phyloP scores from a whole-genome alignment of 1,284 basidiomycete species.

The Trichosporon faecale region DNA sequence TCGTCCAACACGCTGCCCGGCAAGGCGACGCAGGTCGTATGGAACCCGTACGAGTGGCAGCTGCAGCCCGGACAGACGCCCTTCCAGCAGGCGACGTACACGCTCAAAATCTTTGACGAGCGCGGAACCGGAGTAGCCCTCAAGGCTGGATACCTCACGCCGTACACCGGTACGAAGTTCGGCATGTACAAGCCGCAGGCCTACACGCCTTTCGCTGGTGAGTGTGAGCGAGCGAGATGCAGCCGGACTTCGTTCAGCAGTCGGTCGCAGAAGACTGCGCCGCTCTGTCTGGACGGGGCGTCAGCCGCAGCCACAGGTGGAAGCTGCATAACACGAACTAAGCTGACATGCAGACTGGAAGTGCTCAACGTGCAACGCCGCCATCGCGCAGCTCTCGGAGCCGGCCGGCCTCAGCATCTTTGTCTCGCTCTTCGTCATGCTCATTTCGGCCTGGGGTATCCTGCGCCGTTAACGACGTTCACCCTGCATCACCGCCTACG shows the following conservation, averaged over 20 bases:
- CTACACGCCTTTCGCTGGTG: constrained; percentile 67
- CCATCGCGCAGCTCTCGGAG: constrained; percentile 55
- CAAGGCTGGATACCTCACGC: constrained; percentile 64
- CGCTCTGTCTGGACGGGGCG: neutral
- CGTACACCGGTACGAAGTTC: constrained; percentile 70
- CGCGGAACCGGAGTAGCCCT: constrained; percentile 64
- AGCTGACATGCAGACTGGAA: constrained; percentile 57
- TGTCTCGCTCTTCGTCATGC: constrained; percentile 66
- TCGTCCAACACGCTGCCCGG: constrained; percentile 61
- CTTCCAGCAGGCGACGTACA: constrained; percentile 71
- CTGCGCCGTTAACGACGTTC: constrained; percentile 51
- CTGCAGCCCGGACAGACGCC: constrained; percentile 60
- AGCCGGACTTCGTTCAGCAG: neutral
- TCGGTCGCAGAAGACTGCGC: no score
- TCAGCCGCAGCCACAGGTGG: neutral
- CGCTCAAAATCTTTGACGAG: constrained; percentile 73
- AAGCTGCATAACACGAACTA: no score
- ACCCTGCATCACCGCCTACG: neutral
- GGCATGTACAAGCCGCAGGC: constrained; percentile 77
- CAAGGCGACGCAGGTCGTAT: constrained; percentile 66
- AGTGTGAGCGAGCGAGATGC: constrained; percentile 53
- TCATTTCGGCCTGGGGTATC: constrained; percentile 68
- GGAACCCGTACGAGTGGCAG: constrained; percentile 75
- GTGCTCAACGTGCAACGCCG: constrained; percentile 65
- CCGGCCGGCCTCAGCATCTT: constrained; percentile 66